Evolutionary conservation across 352 stramenopile genomes (phyloP), one percentile per base, ranked within the genome.

Genomic region (Halophytophthora batemanensis): DNA sequence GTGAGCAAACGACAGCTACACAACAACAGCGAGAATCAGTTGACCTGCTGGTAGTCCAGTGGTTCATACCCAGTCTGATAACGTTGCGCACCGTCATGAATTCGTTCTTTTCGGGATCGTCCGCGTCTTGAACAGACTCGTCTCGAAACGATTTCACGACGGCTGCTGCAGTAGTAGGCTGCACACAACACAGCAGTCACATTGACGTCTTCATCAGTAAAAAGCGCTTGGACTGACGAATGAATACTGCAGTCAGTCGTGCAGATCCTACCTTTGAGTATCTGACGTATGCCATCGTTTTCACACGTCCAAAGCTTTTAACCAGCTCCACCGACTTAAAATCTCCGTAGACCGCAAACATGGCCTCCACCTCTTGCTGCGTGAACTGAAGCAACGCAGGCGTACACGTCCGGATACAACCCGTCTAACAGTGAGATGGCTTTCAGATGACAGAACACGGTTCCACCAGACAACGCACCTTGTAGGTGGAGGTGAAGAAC

Each of bases 231-330:
- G n/a, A n/a, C n/a, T n/a, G n/a, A n/a, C 19, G 12, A 12, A 56
- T 19, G 15, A 19, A 45, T 19, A 66, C 38, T 31, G 56, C 62
- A 36, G 57, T 50, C 21, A 46, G 52, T 28, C 43, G 46, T 15
- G 18, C 10, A 40, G 42, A 46, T 13, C 50, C 35, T 47, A 86
- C 71, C 53, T 75, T 80, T 18, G 71, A 64, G 58, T 90, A 94
- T 33, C 62, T 53, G 29, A 94, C 59, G 36, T 94, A 94, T 12
- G 84, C 84, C 84, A 94, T 94, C 1, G 84, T 93, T 61, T 87
- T 87, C n/a, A 93, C 45, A 19, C 77, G 71, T 2, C 84, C 84
- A 61, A 91, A 91, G 52, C 70, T 90, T 50, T 79, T 82, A 19
- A 87, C 74, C 10, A 86, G 52, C 29, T 90, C 53, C 37, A 85